Base-by-base conservation (phyloP, 352 stramenopile genomes). In the Pythium biforme region DNA sequence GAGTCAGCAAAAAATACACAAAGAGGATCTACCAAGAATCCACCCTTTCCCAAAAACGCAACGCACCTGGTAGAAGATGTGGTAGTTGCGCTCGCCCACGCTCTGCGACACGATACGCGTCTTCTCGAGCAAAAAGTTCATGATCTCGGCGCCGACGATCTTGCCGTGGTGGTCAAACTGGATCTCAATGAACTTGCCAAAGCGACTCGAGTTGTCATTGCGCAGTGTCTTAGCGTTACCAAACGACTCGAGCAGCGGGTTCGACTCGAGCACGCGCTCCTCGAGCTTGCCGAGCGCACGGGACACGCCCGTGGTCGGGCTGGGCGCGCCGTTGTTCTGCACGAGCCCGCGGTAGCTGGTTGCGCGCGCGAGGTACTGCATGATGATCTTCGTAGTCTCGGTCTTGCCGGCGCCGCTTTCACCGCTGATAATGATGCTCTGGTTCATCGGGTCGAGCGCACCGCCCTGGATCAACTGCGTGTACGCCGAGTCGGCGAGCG, bases 161-260 rank as follows among this genome's bases (percentile, higher is more conserved):
- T 92, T 95, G 48, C 90, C 90, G 47, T 95, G 86, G 61, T 94
- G 84, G 63, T 96, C 88, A 70, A 99, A 99, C 49, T 93, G 86
- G 66, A 99, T 97, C 76, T 98, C 92, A 53, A 99, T 98, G 61
- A 98, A 98, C 76, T 99, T 99, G 48, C 96, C 96, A 69, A 99
- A 99, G 59, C 96, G 83, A 76, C 82, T 97, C 23, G 88, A 98
- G 69, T 99, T 99, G 74, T 99, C 95, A 69, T 99, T 99, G 34
- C 96, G 79, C 52, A 98, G 72, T 19, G 96, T 99, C 75, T 98
- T 96, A 48, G 89, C 89, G 59, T 97, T 97, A 48, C 89, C 89
- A 68, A 97, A 97, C 14, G 84, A 95, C 57, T 97, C 89, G 15
- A 97, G 76, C 62, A 97, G 52, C 41, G 89, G 89, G 52, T 97